phyloP scores from a whole-genome alignment of 73 alveolate species.

The Blepharisma stoltei region DNA sequence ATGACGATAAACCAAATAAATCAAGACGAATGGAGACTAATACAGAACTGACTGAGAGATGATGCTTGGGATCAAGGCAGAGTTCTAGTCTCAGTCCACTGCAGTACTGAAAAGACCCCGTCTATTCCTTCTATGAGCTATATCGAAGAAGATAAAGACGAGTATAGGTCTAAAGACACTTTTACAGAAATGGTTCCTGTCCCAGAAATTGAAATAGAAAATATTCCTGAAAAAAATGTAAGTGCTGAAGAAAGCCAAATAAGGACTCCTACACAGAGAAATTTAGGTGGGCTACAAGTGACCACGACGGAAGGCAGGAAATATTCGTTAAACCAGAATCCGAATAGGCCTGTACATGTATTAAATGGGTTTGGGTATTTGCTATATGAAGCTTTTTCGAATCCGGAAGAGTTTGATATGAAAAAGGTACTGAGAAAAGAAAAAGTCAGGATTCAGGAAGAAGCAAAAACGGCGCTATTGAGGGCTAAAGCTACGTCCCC shows the following conservation, averaged over 20 bases:
- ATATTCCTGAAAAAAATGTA: too few relatives aligned
- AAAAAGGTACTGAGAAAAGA: conserved; percentile 18
- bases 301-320: too few relatives aligned
- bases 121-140: conserved; percentile 21
- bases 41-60: conserved; percentile 36
- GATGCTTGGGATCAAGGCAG: conserved; percentile 34
- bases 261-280: too few relatives aligned
- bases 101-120: conserved; percentile 24
- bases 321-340: not conserved
- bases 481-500: conserved; percentile 21
- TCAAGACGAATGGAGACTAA: conserved; percentile 28
- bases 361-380: conserved; percentile 22
- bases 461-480: not conserved
- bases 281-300: too few relatives aligned
- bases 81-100: conserved; percentile 33
- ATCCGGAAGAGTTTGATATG: conserved; percentile 30
- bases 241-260: too few relatives aligned
- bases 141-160: conserved; percentile 5
- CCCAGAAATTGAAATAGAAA: too few relatives aligned
- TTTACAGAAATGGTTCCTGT: too few relatives aligned
- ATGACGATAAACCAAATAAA: conserved; percentile 54
- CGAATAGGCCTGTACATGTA: not conserved
- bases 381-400: conserved; percentile 3
- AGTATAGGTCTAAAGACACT: too few relatives aligned
- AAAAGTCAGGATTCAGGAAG: conserved; percentile 17